phyloP scores from a whole-genome alignment of 768 basidiomycete species.

The Termitomyces sp. region DNA sequence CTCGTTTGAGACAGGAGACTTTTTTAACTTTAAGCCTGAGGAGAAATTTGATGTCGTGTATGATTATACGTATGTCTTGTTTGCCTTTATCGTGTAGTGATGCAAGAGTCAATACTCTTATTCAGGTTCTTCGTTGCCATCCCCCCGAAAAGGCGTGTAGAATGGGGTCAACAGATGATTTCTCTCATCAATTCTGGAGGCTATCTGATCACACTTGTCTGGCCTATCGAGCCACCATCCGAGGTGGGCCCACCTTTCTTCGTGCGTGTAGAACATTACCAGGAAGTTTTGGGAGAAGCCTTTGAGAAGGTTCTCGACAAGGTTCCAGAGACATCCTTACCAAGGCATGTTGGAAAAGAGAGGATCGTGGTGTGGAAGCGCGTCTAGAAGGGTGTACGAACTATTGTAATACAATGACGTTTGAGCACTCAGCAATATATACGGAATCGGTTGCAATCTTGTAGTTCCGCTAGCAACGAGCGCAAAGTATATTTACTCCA shows the following conservation, averaged over 20 bases:
- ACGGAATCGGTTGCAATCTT: too few species aligned
- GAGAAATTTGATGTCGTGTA: conserved; percentile 55
- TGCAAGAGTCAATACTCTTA: conserved; percentile 16
- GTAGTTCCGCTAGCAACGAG: too few species aligned
- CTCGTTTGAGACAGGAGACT: conserved; percentile 42
- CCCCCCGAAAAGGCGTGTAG: conserved; percentile 45
- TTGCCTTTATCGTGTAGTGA: background rate
- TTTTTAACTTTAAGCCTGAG: conserved; percentile 43
- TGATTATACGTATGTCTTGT: conserved; percentile 53
- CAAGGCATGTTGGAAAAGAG: conserved; percentile 43
- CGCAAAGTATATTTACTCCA: too few species aligned
- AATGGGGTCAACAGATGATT: conserved; percentile 58
- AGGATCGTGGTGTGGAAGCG: conserved; percentile 51
- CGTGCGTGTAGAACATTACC: conserved; percentile 53
- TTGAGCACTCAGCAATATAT: too few species aligned
- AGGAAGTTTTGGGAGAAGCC: background rate
- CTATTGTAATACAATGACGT: background rate
- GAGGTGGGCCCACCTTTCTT: conserved; percentile 61
- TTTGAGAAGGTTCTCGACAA: conserved; percentile 48
- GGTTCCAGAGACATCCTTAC: conserved; percentile 37
- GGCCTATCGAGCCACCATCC: conserved; percentile 42
- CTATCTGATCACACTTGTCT: conserved; percentile 57
- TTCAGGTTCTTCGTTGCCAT: conserved; percentile 71
- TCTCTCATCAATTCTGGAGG: conserved; percentile 61
- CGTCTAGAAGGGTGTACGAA: background rate